Evolutionary conservation across 345 rosid species (phyloP).

Genomic region (Brassica incana): DNA sequence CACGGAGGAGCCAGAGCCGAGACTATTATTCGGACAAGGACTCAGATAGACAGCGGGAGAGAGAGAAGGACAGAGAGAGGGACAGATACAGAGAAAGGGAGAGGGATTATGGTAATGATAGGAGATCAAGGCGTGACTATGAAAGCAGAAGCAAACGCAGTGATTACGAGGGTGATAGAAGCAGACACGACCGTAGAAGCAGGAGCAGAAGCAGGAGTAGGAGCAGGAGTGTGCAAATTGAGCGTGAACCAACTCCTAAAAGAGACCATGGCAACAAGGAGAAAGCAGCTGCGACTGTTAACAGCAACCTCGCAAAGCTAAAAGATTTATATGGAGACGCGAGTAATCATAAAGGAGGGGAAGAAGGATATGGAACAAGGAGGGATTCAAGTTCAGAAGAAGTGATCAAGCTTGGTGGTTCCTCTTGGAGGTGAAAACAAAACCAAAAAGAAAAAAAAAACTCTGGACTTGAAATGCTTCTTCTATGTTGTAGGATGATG

Average conservation of each 20-base stretch:
- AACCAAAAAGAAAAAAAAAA: not conserved
- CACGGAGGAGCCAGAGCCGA: conserved; percentile 68
- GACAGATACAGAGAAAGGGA: conserved; percentile 49
- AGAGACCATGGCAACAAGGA: conserved; percentile 57
- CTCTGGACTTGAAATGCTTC: conserved; percentile 11
- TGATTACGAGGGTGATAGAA: conserved; percentile 48
- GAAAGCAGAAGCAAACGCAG: conserved; percentile 50
- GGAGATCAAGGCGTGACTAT: conserved; percentile 44
- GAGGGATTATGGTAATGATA: conserved; percentile 43
- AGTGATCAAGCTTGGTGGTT: conserved; percentile 89
- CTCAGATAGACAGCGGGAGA: conserved; percentile 45
- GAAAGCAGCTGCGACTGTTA: conserved; percentile 44
- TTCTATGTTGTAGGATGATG: conserved; percentile 25
- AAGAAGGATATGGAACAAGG: conserved; percentile 48
- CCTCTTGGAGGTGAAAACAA: conserved; percentile 59
- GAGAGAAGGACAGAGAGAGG: conserved; percentile 47
- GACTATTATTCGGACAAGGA: conserved; percentile 70
- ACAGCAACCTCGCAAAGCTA: conserved; percentile 87
- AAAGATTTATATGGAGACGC: conserved; percentile 83
- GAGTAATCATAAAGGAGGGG: conserved; percentile 52
- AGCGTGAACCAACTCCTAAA: conserved; percentile 53
- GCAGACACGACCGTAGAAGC: conserved; percentile 51
- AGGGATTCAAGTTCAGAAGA: conserved; percentile 72
- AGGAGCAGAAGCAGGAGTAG: conserved; percentile 67
- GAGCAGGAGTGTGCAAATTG: conserved; percentile 67